Evolutionary conservation across 2,329 filamentous ascomycete genomes (phyloP), one percentile per base, ranked within the genome.

Genomic region (Epichloe festucae): DNA sequence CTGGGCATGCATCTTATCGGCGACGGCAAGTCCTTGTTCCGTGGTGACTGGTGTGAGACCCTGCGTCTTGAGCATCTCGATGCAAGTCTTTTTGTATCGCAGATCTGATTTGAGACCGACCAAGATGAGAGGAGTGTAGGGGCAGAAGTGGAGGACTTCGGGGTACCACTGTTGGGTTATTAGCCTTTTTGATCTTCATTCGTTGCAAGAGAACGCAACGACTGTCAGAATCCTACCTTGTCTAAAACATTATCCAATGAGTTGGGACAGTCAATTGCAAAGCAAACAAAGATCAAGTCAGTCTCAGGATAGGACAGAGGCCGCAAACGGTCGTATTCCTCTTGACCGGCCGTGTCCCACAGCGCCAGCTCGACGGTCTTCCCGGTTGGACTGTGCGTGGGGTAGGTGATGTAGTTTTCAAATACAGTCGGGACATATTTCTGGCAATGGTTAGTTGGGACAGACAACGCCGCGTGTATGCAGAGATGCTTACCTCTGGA

Each of bases 381-480:
- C 64, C 91, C 90, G 12, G 85, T 87, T 44, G 83, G 81, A 57
- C 83, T 81, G 71, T 98, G 93, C 54, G 84, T 86, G 52, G 91
- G 94, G 69, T 95, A 91, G 51, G 93, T 96, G 72, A 98, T 97
- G 79, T 98, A 98, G 75, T 98, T 98, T 67, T 98, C 93, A 68
- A 98, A 98, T 49, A 98, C 93, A 2, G 93, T 98, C 4, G 93
- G 93, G 41, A 98, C 93, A 63, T 98, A 98, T 97, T 96, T 97
- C 93, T 98, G 63, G 23, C 21, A 39, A 31, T 15, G 10, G 36
- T 54, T n/a, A 52, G 52, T 42, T 38, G 27, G n/a, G n/a, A 7
- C 14, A 27, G 38, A 19, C 17, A 19, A 42, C 38, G 6, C 14
- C 14, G 27, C 12, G 7, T 10, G 15, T 0, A 19, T 36, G n/a